phyloP scores from a whole-genome alignment of 1,284 basidiomycete genomes.

The Ceraceosorus guamensis region DNA sequence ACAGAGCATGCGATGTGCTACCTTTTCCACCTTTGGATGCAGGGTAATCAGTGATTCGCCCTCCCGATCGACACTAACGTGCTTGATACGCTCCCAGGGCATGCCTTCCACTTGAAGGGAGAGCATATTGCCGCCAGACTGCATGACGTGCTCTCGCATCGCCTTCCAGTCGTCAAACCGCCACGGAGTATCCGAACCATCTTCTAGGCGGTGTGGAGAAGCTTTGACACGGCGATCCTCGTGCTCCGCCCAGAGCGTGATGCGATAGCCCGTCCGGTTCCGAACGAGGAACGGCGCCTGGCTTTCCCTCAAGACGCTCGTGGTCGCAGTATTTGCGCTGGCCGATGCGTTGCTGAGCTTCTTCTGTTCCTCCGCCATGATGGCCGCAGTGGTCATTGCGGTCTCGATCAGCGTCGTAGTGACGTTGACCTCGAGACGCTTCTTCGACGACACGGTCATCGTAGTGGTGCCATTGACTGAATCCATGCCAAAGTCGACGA shows the following conservation, averaged over 20 bases:
- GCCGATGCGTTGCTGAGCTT: too few relatives aligned
- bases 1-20: slow-evolving; percentile 75
- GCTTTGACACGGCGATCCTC: slow-evolving; percentile 53
- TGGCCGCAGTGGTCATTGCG: slow-evolving; percentile 64
- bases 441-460: slow-evolving; percentile 65
- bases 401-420: slow-evolving; percentile 87
- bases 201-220: slow-evolving; percentile 51
- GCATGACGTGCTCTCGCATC: slow-evolving; percentile 62
- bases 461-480: slow-evolving; percentile 53
- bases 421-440: slow-evolving; percentile 83
- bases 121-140: slow-evolving; percentile 34
- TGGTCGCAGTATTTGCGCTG: slow-evolving; percentile 43
- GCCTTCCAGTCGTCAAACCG: slow-evolving; percentile 94
- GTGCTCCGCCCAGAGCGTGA: slow-evolving; percentile 50
- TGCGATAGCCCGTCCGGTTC: slow-evolving; percentile 74
- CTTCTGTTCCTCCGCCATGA: slow-evolving; percentile 60
- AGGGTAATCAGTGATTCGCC: slow-evolving; percentile 85
- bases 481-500: slow-evolving; percentile 60
- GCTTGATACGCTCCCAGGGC: slow-evolving; percentile 80
- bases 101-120: slow-evolving; percentile 68
- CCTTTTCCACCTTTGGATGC: slow-evolving; percentile 68
- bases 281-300: slow-evolving; percentile 88
- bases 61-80: slow-evolving; percentile 86
- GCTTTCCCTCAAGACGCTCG: slow-evolving; percentile 52
- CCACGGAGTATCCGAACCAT: slow-evolving; percentile 82